Evolutionary conservation across 2,329 filamentous ascomycete species (phyloP).

Genomic region (Colletotrichum sansevieriae): DNA sequence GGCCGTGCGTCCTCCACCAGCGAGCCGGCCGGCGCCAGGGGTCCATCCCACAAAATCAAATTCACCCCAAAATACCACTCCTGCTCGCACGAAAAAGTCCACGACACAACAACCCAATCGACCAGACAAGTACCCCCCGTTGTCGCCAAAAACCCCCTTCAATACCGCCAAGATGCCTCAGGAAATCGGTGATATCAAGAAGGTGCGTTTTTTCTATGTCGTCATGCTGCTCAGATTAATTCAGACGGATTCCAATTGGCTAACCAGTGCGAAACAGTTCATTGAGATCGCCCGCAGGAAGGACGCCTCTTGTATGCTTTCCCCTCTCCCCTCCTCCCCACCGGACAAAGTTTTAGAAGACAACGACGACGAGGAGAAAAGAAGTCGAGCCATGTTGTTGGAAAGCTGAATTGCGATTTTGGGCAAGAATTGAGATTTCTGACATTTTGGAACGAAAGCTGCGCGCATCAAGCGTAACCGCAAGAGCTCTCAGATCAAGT

Average conservation of each 20-base stretch:
- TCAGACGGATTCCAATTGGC: conserved; percentile 27
- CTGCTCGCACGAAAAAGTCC: conserved; percentile 31
- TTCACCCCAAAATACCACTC: conserved; percentile 42
- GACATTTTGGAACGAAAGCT: conserved; percentile 63
- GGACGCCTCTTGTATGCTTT: conserved; percentile 93
- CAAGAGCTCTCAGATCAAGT: conserved; percentile 94
- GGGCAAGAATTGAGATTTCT: conserved; percentile 44
- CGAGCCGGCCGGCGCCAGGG: conserved; percentile 30
- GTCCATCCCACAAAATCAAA: conserved; percentile 43
- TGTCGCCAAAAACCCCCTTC: conserved; percentile 38
- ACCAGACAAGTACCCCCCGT: conserved; percentile 37
- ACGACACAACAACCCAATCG: conserved; percentile 30
- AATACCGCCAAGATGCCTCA: conserved; percentile 88
- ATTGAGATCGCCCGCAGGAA: conserved; percentile 99
- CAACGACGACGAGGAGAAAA: background rate
- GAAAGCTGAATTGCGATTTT: conserved; percentile 39
- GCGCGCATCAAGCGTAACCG: conserved; percentile 97
- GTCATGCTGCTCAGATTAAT: background rate
- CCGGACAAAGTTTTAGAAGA: too few relatives aligned
- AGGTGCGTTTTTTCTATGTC: conserved; percentile 59
- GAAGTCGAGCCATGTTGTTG: background rate
- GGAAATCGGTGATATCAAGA: conserved; percentile 98
- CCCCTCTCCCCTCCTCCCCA: background rate
- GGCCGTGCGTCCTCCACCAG: conserved; percentile 30
- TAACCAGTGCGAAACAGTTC: conserved; percentile 74